Conservation (phyloP, 2,329 filamentous ascomycete genomes). For the Aspergillus tubingensis region DNA sequence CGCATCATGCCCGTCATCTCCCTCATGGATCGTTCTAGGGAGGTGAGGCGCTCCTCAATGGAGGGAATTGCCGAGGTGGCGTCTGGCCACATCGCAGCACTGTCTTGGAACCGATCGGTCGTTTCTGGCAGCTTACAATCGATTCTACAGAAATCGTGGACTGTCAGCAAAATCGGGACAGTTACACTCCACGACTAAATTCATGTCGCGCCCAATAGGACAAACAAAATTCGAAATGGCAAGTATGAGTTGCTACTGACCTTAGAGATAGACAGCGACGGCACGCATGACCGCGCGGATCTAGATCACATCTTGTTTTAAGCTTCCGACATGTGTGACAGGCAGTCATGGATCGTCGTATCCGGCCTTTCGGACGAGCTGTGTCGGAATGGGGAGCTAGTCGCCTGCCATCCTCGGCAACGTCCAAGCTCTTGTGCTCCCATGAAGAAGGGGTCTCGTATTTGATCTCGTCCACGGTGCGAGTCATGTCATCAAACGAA, state of each 20-base stretch:
- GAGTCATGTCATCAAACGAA: conserved; percentile 28
- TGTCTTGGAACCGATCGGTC: conserved; percentile 36
- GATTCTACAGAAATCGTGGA: conserved; percentile 26
- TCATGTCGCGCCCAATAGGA: background rate
- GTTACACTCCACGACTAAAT: background rate
- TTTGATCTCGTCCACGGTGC: conserved; percentile 25
- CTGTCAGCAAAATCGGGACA: conserved; percentile 7
- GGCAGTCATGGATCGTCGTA: conserved; percentile 40
- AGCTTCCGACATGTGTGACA: conserved; percentile 42
- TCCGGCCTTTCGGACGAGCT: conserved; percentile 33
- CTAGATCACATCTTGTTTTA: conserved; percentile 40
- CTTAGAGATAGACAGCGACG: conserved; percentile 40
- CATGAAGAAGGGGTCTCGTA: conserved; percentile 27
- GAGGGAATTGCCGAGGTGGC: conserved; percentile 34
- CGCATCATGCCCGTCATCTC: conserved; percentile 39
- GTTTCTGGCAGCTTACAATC: conserved; percentile 40
- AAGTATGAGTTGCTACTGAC: conserved; percentile 17
- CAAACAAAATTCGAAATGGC: background rate
- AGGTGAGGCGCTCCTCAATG: conserved; percentile 36
- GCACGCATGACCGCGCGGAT: conserved; percentile 39
- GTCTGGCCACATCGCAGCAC: conserved; percentile 33
- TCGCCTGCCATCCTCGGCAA: conserved; percentile 27
- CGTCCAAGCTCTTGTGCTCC: conserved; percentile 30
- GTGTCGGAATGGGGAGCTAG: conserved; percentile 23
- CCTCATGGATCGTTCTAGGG: conserved; percentile 36